Evolutionary conservation across 2,329 filamentous ascomycete genomes (phyloP), one percentile per base, ranked within the genome.

Genomic region (Claviceps sp.): DNA sequence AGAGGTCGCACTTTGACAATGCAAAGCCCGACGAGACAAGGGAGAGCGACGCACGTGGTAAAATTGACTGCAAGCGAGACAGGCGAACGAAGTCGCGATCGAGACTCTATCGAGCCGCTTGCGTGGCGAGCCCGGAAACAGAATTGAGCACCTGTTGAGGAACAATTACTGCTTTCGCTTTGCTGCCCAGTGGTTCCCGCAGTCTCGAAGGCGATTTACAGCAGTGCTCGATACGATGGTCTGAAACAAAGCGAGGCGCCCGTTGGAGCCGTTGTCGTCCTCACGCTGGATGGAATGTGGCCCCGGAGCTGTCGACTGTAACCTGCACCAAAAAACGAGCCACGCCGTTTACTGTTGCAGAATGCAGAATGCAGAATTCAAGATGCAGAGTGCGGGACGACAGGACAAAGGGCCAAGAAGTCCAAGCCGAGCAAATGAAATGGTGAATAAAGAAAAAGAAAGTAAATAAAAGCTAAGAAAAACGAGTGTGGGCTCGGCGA

Each of bases 201-300:
- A 22, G 9, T 29, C 6, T 43, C 6, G 14, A 23, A 14, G 11
- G 8, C 29, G 29, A 34, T 11, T 34, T 22, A 14, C 17, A 29
- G 9, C 37, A 45, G 38, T 13, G 9, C 29, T 34, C 11, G 9
- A 34, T 4, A 11, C 9, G 29, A 4, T 34, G 14, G 23, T 14
- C 39, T 17, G 37, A 7, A 38, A 49, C 3, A 5, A 14, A 38
- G 34, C 34, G 22, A 42, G 5, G 43, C 22, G 43, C 23, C 50
- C 29, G 17, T 29, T 43, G 36, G 23, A 23, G 17, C 46, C 40
- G 43, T 36, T 16, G 17, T 36, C 50, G 38, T 37, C 37, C 45
- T 43, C 22, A 40, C 26, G 39, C 44, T 48, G 50, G 39, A 52
- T 48, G 50, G 39, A 52, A 52, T 52, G 45, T 38, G 45, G 39